Base-by-base conservation (phyloP, 495 filamentous ascomycete species). In the Lasiosphaeris hirsuta region DNA sequence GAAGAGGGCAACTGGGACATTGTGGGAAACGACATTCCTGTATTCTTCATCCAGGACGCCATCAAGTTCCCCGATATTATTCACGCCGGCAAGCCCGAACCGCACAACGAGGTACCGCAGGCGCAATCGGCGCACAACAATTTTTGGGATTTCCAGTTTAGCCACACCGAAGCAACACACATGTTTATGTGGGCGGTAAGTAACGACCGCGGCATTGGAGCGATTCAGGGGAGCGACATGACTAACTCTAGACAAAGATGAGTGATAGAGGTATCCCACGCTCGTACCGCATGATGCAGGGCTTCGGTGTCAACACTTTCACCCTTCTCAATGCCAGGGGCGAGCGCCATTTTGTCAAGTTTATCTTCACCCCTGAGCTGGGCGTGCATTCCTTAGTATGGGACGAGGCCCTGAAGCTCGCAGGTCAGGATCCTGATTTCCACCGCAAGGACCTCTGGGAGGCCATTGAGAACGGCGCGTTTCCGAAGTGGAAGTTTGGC, bases 261-360 rank as follows among this genome's bases (percentile, higher is more conserved):
- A 86, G 81, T 41, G 90, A 95, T 66, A 82, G 89, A 10, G 83
- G 78, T 34, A 93, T 93, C 52, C 91, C 91, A 15, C 82, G 90
- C 4, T 91, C 87, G 2, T 90, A 77, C 64, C 86, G 88, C 10
- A 94, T 93, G 89, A 93, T 95, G 88, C 87, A 95, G 65, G 91
- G 91, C 0, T 95, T 94, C 58, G 90, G 91, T 42, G 90, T 95
- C 54, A 92, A 95, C 67, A 94, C 91, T 0, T 95, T 79, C 66
- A 86, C 81, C 2, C 75, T 95, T 2, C 74, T 83, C 51, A 93
- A 94, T 59, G 81, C 78, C 44, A 75, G 88, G 51, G 87, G 86
- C 17, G 83, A 89, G 65, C 81, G 86, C 10, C 74, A 81, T 51
- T 90, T 92, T 63, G 89, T 94, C 69, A 96, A 96, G 69, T 94